Evolutionary conservation across 768 basidiomycete genomes (phyloP), one percentile per base, ranked within the genome.

Genomic region (Tylopilus felleus): DNA sequence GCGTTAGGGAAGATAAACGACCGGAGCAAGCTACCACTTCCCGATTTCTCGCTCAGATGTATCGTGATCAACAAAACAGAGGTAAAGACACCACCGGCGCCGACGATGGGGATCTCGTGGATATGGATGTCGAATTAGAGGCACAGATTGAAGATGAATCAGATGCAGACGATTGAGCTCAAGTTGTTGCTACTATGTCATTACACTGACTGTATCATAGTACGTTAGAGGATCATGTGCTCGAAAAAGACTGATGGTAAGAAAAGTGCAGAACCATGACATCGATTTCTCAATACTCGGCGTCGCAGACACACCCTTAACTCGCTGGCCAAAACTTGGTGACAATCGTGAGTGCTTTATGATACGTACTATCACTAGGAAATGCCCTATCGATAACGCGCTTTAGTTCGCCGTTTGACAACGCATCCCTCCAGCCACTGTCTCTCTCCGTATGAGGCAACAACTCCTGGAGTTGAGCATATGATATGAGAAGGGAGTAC

Each of bases 21-120:
- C 76, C 85, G 47, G 84, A 87, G 62, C 71, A 86, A 59, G 92
- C 90, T 2, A 92, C 84, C 59, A 84, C 85, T 4, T 77, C 84
- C 2, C 75, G 80, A 19, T 84, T 90, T 64, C 74, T 95, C 46
- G 86, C 81, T 9, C 75, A 77, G 13, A 80, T 93, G 68, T 93
- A 84, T 70, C 73, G 75, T 49, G 75, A 75, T 39, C 90, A 94
- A 68, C 79, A 83, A 48, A 75, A 69, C 17, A 70, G 69, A 43
- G 60, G 51, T 8, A 60, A 66, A 56, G 67, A 60, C 14, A 47
- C 57, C 25, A 69, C 64, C 33, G 78, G 73, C 4, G 75, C 75
- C 8, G 84, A 84, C 59, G 83, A 82, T 28, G 82, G 79, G 12
- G 84, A 87, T 21, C 71, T 87, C 4, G 61, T 85, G 28, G 88